These are phyloP conservation scores for Amylostereum chailletii DNA, from an alignment of 1,284 basidiomycete species.

Conservation along the genomic window DNA sequence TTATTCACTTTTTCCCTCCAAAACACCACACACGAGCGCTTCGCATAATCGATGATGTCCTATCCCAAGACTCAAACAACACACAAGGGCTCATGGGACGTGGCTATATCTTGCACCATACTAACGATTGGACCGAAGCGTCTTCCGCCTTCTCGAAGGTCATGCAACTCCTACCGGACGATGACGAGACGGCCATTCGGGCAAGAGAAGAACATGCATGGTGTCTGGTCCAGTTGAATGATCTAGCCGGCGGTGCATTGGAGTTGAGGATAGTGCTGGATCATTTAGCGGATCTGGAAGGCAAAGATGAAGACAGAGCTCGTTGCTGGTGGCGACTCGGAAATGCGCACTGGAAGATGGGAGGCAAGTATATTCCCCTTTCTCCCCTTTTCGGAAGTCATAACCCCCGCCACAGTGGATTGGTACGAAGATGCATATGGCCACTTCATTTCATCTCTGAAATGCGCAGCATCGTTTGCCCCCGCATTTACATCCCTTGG, in stretches of 20 bases:
- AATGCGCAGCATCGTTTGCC: conserved; percentile 72
- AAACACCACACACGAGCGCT: conserved; percentile 82
- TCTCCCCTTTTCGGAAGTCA: conserved; percentile 1
- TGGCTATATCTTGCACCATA: conserved; percentile 66
- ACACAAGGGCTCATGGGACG: conserved; percentile 64
- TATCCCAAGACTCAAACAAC: conserved; percentile 56
- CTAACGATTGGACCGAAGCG: conserved; percentile 67
- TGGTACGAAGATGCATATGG: conserved; percentile 63
- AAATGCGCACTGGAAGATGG: conserved; percentile 68
- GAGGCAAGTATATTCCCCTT: conserved; percentile 37
- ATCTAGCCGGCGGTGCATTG: conserved; percentile 42
- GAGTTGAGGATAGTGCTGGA: conserved; percentile 55
- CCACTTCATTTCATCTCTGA: conserved; percentile 79
- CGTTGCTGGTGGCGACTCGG: conserved; percentile 84
- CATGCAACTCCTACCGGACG: conserved; percentile 35
- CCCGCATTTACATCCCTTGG: conserved; percentile 93
- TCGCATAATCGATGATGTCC: conserved; percentile 64
- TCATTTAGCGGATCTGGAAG: conserved; percentile 44
- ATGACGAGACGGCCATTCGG: conserved; percentile 46
- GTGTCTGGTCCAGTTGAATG: conserved; percentile 64
- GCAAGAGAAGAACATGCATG: conserved; percentile 82
- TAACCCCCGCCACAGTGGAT: conserved; percentile 22
- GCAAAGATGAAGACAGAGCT: conserved; percentile 53
- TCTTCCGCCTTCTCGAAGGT: conserved; percentile 50
- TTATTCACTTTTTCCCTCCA: conserved; percentile 84